A percentile compares a stretch with the other conserved stretches of the same genome.
Conservation (phyloP, 2,329 filamentous ascomycete genomes). For the Exophiala xenobiotica region DNA sequence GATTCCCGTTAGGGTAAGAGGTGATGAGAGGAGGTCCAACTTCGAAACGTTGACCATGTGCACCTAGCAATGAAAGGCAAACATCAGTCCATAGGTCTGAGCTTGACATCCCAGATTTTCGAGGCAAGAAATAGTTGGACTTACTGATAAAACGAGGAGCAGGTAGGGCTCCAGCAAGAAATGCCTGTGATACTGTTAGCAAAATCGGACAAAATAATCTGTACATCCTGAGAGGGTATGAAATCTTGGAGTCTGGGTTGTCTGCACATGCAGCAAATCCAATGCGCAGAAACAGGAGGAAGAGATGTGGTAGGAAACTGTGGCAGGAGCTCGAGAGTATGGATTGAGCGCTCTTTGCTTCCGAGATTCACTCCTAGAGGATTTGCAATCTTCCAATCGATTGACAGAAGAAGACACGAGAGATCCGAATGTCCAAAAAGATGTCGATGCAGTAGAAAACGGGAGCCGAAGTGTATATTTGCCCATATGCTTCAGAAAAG, state of each 20-base stretch:
- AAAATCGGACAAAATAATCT: constrained; percentile 12
- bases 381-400: too few species aligned
- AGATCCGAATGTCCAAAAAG: not conserved
- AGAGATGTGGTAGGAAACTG: not conserved
- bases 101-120: not conserved
- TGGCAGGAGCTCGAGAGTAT: not conserved
- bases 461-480: not conserved
- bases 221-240: constrained; percentile 13
- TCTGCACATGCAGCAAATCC: not conserved
- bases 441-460: not conserved
- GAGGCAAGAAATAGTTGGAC: constrained; percentile 4
- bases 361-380: too few species aligned
- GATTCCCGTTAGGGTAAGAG: constrained; percentile 5
- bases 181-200: constrained; percentile 26
- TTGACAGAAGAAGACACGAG: too few species aligned
- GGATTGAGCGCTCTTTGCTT: not conserved
- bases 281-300: not conserved
- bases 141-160: constrained; percentile 18
- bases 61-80: constrained; percentile 2
- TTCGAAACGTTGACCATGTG: constrained; percentile 1
- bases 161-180: constrained; percentile 25
- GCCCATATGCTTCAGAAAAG: not conserved
- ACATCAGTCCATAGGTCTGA: constrained; percentile 6
- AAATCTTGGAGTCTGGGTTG: not conserved
- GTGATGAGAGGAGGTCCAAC: constrained; percentile 4